Base-by-base conservation (phyloP, 163 green algal species). In the Scenedesmus sp. region DNA sequence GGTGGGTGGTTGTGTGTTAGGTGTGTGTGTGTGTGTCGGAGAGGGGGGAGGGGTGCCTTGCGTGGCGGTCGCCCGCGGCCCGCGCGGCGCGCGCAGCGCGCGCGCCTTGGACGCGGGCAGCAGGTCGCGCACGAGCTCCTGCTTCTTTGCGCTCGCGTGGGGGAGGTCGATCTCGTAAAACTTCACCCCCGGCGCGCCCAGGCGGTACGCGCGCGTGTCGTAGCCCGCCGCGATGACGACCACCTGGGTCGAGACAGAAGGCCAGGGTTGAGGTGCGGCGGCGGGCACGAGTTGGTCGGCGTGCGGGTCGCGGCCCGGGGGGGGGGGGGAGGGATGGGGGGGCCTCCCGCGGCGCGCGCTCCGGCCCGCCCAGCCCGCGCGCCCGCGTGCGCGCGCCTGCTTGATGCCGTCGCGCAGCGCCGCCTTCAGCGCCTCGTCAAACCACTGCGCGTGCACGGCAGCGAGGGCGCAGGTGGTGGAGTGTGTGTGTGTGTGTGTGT, bases 91-190 rank as follows among this genome's bases (percentile, higher is more conserved):
- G n/a, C n/a, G n/a, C n/a, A n/a, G n/a, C n/a, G n/a, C n/a, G n/a
- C 54, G 24, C 58, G 83, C 72, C 72, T 80, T 42, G 17, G 31
- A 26, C 33, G 58, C 42, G 20, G 58, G 72, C 72, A 80, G 72
- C 60, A 92, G 75, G 29, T 86, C 80, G 2, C 85, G 44, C 48
- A 91, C 87, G 57, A 93, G 80, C 44, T 80, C 47, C 56, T 84
- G 62, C 82, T 94, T 94, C 29, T 74, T 84, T 18, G 51, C 28
- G 24, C 74, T 88, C 17, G 90, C 89, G 17, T 78, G 45, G 0
- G 89, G 90, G 31, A 94, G 82, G 82, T 94, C 90, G 3, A 94
- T 67, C 87, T 94, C 84, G 26, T 79, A 86, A 28, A 83, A 85
- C 5, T 53, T 48, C 18, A 89, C 83, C 17, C 85, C 89, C 1